A percentile compares a stretch with the other conserved stretches of the same genome.
Conservation (phyloP, 139 green algal genomes). For the Picochlorum sp. region DNA sequence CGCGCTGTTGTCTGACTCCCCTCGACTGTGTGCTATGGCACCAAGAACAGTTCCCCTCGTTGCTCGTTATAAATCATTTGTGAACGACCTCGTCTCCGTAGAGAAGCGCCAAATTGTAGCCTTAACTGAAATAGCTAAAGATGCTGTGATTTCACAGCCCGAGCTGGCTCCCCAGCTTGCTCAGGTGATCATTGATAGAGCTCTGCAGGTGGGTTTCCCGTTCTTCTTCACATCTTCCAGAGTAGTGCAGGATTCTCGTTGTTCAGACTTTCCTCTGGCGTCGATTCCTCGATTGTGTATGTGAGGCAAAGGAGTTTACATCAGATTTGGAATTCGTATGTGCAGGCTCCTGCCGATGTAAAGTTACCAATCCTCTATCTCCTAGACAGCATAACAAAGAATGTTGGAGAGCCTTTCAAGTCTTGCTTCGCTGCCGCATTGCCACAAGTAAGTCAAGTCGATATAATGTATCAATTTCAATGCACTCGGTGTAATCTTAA, state of each 20-base stretch:
- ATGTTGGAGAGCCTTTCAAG: constrained; percentile 48
- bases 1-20: too few species aligned
- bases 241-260: too few species aligned
- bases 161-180: constrained; percentile 1
- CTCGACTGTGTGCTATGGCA: background rate
- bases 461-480: too few species aligned
- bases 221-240: too few species aligned
- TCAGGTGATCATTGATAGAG: constrained; percentile 8
- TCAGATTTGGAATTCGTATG: background rate
- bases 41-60: background rate
- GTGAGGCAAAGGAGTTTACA: background rate
- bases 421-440: constrained; percentile 32
- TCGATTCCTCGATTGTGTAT: too few species aligned
- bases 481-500: too few species aligned
- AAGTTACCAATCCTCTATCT: constrained; percentile 71
- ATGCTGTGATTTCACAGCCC: constrained; percentile 12
- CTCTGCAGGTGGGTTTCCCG: constrained; percentile 11
- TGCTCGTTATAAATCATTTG: constrained; percentile 7
- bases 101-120: constrained; percentile 20
- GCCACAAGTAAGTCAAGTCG: too few species aligned
- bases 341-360: constrained; percentile 3
- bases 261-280: too few species aligned
- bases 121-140: constrained; percentile 18
- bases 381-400: constrained; percentile 69
- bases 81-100: constrained; percentile 11